phyloP scores from a whole-genome alignment of 2,329 filamentous ascomycete genomes.

The Trichophyton simii region DNA sequence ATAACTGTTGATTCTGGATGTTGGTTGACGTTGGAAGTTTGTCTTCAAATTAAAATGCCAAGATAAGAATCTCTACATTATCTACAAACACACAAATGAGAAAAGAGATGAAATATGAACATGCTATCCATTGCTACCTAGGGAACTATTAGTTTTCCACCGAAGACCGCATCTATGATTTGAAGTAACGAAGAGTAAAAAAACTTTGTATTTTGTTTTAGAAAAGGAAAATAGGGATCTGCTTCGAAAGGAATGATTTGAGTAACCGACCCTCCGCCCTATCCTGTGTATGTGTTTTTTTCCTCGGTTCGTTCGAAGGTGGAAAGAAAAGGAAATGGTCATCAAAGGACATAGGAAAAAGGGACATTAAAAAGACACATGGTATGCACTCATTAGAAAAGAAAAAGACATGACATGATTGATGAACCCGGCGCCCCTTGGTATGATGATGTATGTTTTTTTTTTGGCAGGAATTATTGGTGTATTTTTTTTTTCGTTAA shows the following conservation, averaged over 20 bases:
- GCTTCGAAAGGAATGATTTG: neutral
- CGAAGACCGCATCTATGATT: slow-evolving; percentile 1
- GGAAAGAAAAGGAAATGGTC: neutral
- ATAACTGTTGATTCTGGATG: too few species aligned
- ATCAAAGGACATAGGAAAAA: slow-evolving; percentile 1
- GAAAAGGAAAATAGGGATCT: neutral
- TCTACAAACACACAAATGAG: neutral
- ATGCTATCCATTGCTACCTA: neutral
- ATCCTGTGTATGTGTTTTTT: slow-evolving; percentile 1
- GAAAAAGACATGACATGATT: slow-evolving; percentile 11
- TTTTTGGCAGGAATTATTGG: slow-evolving; percentile 1
- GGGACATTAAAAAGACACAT: slow-evolving; percentile 3
- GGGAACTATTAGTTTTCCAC: neutral
- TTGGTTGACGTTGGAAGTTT: too few species aligned
- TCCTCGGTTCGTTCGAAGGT: neutral
- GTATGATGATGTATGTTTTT: neutral
- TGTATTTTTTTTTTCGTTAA: neutral
- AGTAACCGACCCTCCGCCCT: neutral
- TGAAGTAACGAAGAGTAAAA: neutral
- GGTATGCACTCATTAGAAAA: slow-evolving; percentile 11
- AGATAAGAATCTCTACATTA: too few species aligned
- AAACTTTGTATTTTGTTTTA: neutral
- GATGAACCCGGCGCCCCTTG: slow-evolving; percentile 11
- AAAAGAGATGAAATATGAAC: neutral
- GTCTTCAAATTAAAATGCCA: too few species aligned